Base-by-base conservation (phyloP, 768 basidiomycete species). In the Floccularia luteovirens region DNA sequence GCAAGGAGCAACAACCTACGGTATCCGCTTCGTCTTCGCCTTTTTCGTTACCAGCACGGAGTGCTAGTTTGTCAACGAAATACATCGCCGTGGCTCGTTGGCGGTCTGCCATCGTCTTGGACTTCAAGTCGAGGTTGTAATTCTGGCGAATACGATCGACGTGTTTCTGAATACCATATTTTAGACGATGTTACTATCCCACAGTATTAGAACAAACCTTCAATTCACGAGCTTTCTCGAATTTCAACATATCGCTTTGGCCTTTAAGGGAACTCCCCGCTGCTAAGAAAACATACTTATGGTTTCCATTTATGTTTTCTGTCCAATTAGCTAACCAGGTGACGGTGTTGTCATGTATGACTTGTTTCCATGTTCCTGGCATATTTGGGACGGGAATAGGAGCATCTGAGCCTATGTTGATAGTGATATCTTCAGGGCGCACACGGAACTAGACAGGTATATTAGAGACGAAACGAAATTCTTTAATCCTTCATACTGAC, bases 291-390 rank as follows among this genome's bases (percentile, higher is more conserved):
- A 99, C 96, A 55, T 99, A 99, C 65, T 98, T 97, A 61, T 88
- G 81, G 55, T 84, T 89, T 44, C 81, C 78, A 54, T 98, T 98
- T 62, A 98, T 81, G 55, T 99, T 99, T 62, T 98, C 96, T 33
- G 91, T 92, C 96, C 96, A 99, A 41, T 87, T 93, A 3, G 96
- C 96, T 35, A 99, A 73, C 96, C 96, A 99, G 10, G 96, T 98
- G 20, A 98, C 96, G 2, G 91, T 97, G 49, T 93, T 83, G 56
- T 98, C 93, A 55, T 98, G 90, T 8, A 78, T 72, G 16, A 96
- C 69, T 3, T 72, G 69, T 58, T 88, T 91, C 96, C 96, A 99
- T 31, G 78, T 74, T 31, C 96, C 94, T 14, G 91, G 82, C 56
- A 86, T 79, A 48, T 96, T 97, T 3, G 96, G 90, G n/a, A 75